These are phyloP conservation scores for Byssothecium circinans DNA, from an alignment of 2,329 filamentous ascomycete species.

Conservation along the genomic window DNA sequence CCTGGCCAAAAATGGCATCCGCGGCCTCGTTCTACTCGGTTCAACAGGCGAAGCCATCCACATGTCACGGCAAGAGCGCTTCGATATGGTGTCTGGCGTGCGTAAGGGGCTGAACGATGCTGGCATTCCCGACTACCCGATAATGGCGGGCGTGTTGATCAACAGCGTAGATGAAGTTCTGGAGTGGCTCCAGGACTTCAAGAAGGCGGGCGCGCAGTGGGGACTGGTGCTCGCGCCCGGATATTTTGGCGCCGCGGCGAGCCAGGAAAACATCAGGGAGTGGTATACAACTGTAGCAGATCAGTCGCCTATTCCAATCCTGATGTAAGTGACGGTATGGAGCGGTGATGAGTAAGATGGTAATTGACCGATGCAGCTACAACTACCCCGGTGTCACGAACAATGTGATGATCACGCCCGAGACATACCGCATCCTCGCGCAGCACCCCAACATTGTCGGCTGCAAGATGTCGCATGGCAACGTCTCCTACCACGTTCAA, in stretches of 20 bases:
- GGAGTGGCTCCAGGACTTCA: conserved; percentile 58
- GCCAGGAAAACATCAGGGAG: conserved; percentile 60
- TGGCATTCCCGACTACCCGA: conserved; percentile 60
- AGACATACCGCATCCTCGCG: conserved; percentile 61
- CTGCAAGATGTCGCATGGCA: conserved; percentile 69
- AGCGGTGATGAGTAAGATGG: not conserved
- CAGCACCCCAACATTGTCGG: conserved; percentile 68
- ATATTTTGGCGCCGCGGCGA: conserved; percentile 63
- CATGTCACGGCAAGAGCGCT: conserved; percentile 60
- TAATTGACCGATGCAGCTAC: conserved; percentile 49
- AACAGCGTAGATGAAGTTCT: conserved; percentile 65
- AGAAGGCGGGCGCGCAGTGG: conserved; percentile 62
- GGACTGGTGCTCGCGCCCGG: conserved; percentile 65
- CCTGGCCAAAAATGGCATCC: conserved; percentile 62
- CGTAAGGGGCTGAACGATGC: conserved; percentile 58
- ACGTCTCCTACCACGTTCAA: conserved; percentile 65
- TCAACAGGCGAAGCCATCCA: conserved; percentile 68
- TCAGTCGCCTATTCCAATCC: conserved; percentile 60
- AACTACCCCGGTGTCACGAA: conserved; percentile 70
- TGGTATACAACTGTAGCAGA: conserved; percentile 67
- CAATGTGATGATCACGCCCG: conserved; percentile 61
- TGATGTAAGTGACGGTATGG: conserved; percentile 54
- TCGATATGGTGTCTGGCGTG: conserved; percentile 57
- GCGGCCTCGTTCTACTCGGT: conserved; percentile 64
- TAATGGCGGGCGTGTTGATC: conserved; percentile 65